Conservation (phyloP, 2,329 filamentous ascomycete species). For the Pestalotiopsis sp. region DNA sequence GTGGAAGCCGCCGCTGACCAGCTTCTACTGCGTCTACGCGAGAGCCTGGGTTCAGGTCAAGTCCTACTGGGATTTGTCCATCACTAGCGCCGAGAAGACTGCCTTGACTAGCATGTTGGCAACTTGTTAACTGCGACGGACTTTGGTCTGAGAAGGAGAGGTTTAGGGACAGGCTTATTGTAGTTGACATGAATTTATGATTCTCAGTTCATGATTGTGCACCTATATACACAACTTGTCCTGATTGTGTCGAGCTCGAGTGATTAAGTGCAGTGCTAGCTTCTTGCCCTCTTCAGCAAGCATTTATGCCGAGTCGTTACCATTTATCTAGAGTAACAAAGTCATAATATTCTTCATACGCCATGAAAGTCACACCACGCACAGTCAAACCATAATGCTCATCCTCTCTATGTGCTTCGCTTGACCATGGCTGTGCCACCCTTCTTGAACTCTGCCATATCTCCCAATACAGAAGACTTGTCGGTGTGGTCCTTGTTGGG, state of each 20-base stretch:
- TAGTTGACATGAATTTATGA: background rate
- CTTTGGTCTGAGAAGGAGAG: background rate
- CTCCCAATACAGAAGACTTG: constrained; percentile 59
- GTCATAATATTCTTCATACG: constrained; percentile 11
- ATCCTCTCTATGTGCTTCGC: constrained; percentile 31
- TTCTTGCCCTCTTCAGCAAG: too few species aligned
- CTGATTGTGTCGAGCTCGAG: too few species aligned
- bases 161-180: background rate
- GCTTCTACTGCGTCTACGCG: constrained; percentile 79
- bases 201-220: background rate
- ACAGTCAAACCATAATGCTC: background rate
- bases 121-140: constrained; percentile 52
- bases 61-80: constrained; percentile 67
- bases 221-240: too few species aligned
- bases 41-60: constrained; percentile 80
- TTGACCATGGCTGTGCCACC: constrained; percentile 69
- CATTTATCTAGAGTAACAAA: too few species aligned
- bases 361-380: background rate
- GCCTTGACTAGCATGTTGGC: constrained; percentile 67
- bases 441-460: constrained; percentile 67
- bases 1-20: constrained; percentile 73
- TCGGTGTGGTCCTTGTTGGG: constrained; percentile 81
- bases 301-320: too few species aligned
- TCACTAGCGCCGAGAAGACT: constrained; percentile 74
- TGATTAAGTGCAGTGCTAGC: too few species aligned